phyloP scores from a whole-genome alignment of 1,284 basidiomycete genomes.

The Omphalotus olearius region DNA sequence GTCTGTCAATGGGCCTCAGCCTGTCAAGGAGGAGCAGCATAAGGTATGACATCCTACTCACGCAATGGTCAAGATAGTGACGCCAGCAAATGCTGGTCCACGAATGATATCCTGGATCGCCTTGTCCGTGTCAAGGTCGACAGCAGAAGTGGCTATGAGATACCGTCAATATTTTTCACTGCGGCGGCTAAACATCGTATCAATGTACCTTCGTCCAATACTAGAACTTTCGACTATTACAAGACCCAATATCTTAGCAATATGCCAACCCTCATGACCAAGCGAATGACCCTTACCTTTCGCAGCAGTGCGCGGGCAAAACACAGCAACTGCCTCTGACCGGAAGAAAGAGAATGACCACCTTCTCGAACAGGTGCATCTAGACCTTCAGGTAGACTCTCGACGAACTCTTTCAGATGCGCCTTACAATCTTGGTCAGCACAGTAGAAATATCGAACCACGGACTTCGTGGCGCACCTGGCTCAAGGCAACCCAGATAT shows the following conservation, averaged over 20 bases:
- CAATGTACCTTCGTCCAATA: conserved; percentile 79
- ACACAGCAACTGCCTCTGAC: conserved; percentile 83
- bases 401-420: conserved; percentile 69
- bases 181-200: not conserved
- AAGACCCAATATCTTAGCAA: conserved; percentile 8
- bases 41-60: conserved; percentile 26
- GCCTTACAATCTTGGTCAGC: conserved; percentile 31
- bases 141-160: conserved; percentile 66
- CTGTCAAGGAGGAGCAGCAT: conserved; percentile 1
- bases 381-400: conserved; percentile 62
- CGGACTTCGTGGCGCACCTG: conserved; percentile 44
- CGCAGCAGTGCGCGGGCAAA: conserved; percentile 77
- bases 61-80: conserved; percentile 86
- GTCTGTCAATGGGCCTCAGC: conserved; percentile 38
- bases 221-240: conserved; percentile 72
- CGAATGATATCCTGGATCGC: conserved; percentile 81
- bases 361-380: conserved; percentile 80
- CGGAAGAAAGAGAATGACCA: conserved; percentile 78
- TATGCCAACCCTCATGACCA: not conserved
- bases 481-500: conserved; percentile 80
- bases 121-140: conserved; percentile 88
- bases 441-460: not conserved
- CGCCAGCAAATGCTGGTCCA: conserved; percentile 61
- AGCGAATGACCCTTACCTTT: conserved; percentile 40
- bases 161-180: conserved; percentile 2